Conservation (phyloP, 176 grass and related monocot genomes). For the maize (Zea mays) region Zm-B73-REFERENCE-NAM-5.0 NC_050103.1:122608501-122609000, state of each 20-base stretch:
- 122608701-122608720: slow-evolving; percentile 6
- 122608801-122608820: not conserved
- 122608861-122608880: not conserved
- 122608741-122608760: too few relatives aligned
- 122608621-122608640: not conserved
- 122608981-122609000: slow-evolving; percentile 9
- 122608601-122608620: not conserved
- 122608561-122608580: too few relatives aligned
- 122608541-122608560: too few relatives aligned
- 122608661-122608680: not conserved
- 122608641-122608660: slow-evolving; percentile 6
- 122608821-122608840: slow-evolving; percentile 10
- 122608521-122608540: too few relatives aligned
- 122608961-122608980: slow-evolving; percentile 19
- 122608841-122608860: slow-evolving; percentile 1
- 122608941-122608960: slow-evolving; percentile 18
- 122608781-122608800: slow-evolving; percentile 7
- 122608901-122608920: slow-evolving; percentile 16
- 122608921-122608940: slow-evolving; percentile 30
- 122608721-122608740: slow-evolving; percentile 19
- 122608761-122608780: slow-evolving; percentile 13
- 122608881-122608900: slow-evolving; percentile 14
- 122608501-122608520: too few relatives aligned
- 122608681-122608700: slow-evolving; percentile 12
- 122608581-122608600: slow-evolving; percentile 5